Conservation (phyloP, 306 rosid species). For the Oemleria cerasiformis region DNA sequence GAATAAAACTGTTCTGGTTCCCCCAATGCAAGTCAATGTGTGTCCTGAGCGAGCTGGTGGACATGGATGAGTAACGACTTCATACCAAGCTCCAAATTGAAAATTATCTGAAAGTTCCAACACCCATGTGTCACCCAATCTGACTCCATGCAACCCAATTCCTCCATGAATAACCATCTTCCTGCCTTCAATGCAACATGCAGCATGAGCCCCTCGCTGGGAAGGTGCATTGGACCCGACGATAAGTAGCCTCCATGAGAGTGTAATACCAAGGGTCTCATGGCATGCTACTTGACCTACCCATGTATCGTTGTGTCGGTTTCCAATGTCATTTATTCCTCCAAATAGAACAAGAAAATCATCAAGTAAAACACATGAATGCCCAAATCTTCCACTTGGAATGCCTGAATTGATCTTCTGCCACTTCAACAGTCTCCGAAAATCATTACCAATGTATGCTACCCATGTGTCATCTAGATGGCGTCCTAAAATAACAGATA, state of each 20-base stretch:
- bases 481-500: constrained; percentile 53
- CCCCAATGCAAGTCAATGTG: constrained; percentile 68
- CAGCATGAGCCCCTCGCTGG: constrained; percentile 84
- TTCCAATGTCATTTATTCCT: constrained; percentile 86
- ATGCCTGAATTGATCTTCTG: constrained; percentile 65
- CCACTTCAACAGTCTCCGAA: constrained; percentile 57
- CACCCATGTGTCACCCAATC: constrained; percentile 85
- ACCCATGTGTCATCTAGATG: constrained; percentile 96
- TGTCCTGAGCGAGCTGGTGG: constrained; percentile 97
- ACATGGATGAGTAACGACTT: constrained; percentile 53
- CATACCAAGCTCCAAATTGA: constrained; percentile 62
- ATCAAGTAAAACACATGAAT: constrained; percentile 61
- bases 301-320: constrained; percentile 91
- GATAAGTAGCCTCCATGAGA: constrained; percentile 71
- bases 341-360: constrained; percentile 79
- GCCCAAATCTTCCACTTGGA: constrained; percentile 98
- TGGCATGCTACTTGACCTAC: constrained; percentile 56
- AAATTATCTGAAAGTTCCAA: constrained; percentile 65
- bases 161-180: constrained; percentile 92
- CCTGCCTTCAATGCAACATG: constrained; percentile 58
- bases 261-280: constrained; percentile 44
- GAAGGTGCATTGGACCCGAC: constrained; percentile 62
- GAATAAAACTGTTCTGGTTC: constrained; percentile 52
- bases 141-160: constrained; percentile 60
- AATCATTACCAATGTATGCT: constrained; percentile 61